phyloP scores from a whole-genome alignment of 2,329 filamentous ascomycete genomes.

The Parastagonospora nodorum region DNA sequence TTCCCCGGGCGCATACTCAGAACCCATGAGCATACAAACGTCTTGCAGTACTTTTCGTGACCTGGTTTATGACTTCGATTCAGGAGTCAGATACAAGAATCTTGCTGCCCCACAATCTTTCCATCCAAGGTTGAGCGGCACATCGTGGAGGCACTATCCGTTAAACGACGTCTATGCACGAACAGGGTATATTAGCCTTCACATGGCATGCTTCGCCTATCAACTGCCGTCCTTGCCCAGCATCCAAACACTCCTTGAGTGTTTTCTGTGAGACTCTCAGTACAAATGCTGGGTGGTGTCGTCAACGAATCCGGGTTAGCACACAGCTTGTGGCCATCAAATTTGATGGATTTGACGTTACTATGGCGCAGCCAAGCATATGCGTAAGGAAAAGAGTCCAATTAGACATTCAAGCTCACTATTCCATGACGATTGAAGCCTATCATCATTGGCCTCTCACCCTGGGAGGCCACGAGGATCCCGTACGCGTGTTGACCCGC shows the following conservation, averaged over 20 bases:
- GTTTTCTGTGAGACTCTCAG: conserved; percentile 13
- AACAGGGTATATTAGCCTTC: conserved; percentile 11
- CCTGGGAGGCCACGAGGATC: conserved; percentile 16
- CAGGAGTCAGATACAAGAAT: background rate
- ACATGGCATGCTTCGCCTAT: conserved; percentile 6
- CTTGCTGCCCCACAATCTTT: conserved; percentile 13
- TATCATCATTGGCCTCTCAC: conserved; percentile 17
- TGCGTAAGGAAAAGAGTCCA: conserved; percentile 16
- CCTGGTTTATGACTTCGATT: background rate
- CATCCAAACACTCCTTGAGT: conserved; percentile 2
- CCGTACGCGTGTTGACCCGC: conserved; percentile 18
- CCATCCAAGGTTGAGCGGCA: conserved; percentile 7
- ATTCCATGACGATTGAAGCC: conserved; percentile 34
- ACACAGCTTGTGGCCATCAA: conserved; percentile 24
- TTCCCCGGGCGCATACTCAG: no score
- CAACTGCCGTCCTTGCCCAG: conserved; percentile 19
- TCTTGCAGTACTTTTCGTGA: background rate
- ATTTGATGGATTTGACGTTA: conserved; percentile 24
- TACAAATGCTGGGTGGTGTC: conserved; percentile 13
- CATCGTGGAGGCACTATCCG: conserved; percentile 12
- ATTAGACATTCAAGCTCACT: conserved; percentile 14
- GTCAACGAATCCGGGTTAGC: conserved; percentile 23
- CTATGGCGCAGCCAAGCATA: conserved; percentile 17
- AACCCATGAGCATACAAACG: no score
- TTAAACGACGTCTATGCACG: conserved; percentile 11